Conservation (phyloP, 2,329 filamentous ascomycete genomes). For the Fusarium sp. region DNA sequence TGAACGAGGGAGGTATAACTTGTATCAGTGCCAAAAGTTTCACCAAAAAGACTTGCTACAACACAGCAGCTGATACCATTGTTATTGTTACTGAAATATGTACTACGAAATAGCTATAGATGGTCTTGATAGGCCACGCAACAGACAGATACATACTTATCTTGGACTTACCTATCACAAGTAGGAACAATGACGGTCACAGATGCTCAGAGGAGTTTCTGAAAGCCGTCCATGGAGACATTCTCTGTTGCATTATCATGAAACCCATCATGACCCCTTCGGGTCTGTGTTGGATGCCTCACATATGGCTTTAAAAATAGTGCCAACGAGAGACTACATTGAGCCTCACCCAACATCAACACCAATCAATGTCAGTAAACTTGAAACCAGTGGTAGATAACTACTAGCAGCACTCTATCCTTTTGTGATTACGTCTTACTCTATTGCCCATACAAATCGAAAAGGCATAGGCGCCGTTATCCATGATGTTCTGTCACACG, state of each 20-base stretch:
- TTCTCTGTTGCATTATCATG: background rate
- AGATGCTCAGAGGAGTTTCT: too few species aligned
- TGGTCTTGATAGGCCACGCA: background rate
- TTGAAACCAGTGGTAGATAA: background rate
- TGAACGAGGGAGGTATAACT: background rate
- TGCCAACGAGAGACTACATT: background rate
- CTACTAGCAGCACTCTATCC: background rate
- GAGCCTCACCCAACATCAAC: background rate
- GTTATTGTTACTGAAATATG: background rate
- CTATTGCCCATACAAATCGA: background rate
- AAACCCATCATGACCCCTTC: background rate
- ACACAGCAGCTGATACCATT: background rate
- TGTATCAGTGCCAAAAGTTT: background rate
- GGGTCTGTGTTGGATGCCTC: background rate
- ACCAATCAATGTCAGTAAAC: background rate
- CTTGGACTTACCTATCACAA: background rate
- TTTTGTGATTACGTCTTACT: background rate
- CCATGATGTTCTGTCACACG: background rate
- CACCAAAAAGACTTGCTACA: background rate
- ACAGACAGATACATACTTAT: background rate
- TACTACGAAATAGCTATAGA: background rate
- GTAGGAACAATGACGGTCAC: background rate
- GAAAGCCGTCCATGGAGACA: too few species aligned
- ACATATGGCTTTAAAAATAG: background rate
- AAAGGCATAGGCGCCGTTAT: background rate